Percentiles rank a stretch among this genome's conserved stretches.
Evolutionary conservation across 768 basidiomycete species (phyloP).

Genomic region (Rubroboletus pulcherrimus): DNA sequence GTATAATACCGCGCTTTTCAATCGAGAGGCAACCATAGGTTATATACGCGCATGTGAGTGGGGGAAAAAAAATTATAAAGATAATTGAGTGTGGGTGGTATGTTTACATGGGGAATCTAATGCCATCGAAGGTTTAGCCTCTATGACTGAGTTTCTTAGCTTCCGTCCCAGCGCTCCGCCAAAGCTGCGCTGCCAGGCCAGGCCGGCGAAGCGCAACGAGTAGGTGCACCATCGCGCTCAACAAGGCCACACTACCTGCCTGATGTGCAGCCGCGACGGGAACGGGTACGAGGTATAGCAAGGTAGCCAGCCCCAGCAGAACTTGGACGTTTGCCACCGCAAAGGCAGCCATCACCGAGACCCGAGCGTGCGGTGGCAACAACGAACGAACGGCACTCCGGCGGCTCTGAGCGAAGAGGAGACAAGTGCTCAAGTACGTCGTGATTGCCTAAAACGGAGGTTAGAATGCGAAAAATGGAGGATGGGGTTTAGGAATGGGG

Average conservation of each 20-base stretch:
- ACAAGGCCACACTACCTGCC: slow-evolving; percentile 85
- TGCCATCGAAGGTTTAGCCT: background rate
- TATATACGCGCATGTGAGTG: background rate
- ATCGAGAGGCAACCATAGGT: background rate
- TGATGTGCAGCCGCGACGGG: slow-evolving; percentile 93
- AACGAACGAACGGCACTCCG: slow-evolving; percentile 41
- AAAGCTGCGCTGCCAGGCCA: slow-evolving; percentile 55
- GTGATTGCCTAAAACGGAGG: slow-evolving; percentile 62
- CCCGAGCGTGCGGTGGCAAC: slow-evolving; percentile 60
- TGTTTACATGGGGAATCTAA: slow-evolving; percentile 13
- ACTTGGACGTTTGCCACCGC: slow-evolving; percentile 85
- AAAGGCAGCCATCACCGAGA: slow-evolving; percentile 58
- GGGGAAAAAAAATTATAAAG: slow-evolving; percentile 1
- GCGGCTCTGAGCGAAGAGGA: slow-evolving; percentile 59
- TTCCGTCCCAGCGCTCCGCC: slow-evolving; percentile 41
- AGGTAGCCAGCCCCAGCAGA: slow-evolving; percentile 67
- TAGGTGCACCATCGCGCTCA: slow-evolving; percentile 80
- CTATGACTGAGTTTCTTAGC: slow-evolving; percentile 12
- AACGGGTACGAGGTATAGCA: slow-evolving; percentile 89
- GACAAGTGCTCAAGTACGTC: slow-evolving; percentile 68
- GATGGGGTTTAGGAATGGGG: background rate
- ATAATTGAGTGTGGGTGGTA: slow-evolving; percentile 27
- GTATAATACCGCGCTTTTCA: slow-evolving; percentile 8
- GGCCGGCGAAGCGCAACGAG: slow-evolving; percentile 71
- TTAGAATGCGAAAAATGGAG: background rate